These are phyloP conservation scores for Aspergillus sergii DNA, from an alignment of 2,329 filamentous ascomycete species.

Conservation along the genomic window DNA sequence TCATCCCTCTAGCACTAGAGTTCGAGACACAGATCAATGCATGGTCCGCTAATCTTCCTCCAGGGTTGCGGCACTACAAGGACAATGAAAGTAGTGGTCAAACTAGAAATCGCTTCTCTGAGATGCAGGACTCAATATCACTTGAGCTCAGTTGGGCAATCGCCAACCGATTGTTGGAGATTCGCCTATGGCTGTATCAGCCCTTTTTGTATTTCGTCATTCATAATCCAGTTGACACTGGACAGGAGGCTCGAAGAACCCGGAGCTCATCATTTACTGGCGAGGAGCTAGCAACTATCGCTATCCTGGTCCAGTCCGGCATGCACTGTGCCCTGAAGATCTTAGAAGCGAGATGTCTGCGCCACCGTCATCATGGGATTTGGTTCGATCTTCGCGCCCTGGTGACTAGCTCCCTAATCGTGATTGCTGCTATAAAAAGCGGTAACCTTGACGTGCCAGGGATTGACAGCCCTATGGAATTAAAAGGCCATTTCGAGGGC, in stretches of 20 bases:
- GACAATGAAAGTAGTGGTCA: slow-evolving; percentile 6
- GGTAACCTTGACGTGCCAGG: slow-evolving; percentile 19
- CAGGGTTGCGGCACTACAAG: slow-evolving; percentile 29
- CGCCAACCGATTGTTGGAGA: slow-evolving; percentile 30
- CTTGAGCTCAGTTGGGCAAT: slow-evolving; percentile 32
- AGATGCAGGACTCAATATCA: background rate
- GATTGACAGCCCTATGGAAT: slow-evolving; percentile 2
- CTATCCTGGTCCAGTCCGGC: slow-evolving; percentile 14
- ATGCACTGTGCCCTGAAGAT: slow-evolving; percentile 31
- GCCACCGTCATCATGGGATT: slow-evolving; percentile 35
- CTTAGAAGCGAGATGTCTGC: slow-evolving; percentile 23
- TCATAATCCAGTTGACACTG: slow-evolving; percentile 15
- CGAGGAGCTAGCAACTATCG: background rate
- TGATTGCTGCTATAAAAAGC: slow-evolving; percentile 27
- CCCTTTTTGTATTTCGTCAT: slow-evolving; percentile 34
- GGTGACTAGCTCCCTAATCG: slow-evolving; percentile 23
- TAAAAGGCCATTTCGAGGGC: slow-evolving; percentile 2
- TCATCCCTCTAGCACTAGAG: slow-evolving; percentile 30
- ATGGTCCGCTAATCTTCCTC: slow-evolving; percentile 32
- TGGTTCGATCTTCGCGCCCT: slow-evolving; percentile 31
- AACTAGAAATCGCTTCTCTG: background rate
- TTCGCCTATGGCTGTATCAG: slow-evolving; percentile 33
- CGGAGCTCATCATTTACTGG: background rate
- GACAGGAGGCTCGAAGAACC: background rate
- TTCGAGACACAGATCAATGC: slow-evolving; percentile 30